Evolutionary conservation across 441 rosid species (phyloP).

Genomic region (Croton setiger): DNA sequence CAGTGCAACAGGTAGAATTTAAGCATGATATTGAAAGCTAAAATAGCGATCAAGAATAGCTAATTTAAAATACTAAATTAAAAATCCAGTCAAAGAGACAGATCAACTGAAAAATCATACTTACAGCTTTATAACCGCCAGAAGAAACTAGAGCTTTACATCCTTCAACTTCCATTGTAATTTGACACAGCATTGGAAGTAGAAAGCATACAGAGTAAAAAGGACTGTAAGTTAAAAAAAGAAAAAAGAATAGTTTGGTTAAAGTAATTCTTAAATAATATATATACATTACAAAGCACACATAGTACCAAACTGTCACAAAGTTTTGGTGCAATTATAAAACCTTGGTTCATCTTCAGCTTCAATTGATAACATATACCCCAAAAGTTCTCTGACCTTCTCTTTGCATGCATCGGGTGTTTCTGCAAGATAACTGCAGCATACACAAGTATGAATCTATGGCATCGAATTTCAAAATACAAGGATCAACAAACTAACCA

Average conservation of each 20-base stretch:
- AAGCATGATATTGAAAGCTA: not conserved
- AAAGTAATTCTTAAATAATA: conserved; percentile 22
- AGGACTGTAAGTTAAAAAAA: conserved; percentile 43
- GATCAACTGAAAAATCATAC: conserved; percentile 12
- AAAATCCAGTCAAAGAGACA: not conserved
- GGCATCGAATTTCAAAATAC: not conserved
- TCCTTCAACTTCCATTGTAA: conserved; percentile 69
- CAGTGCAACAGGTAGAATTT: not conserved
- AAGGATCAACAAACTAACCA: not conserved
- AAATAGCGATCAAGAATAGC: not conserved
- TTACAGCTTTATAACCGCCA: conserved; percentile 62
- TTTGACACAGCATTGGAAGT: conserved; percentile 89
- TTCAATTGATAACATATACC: conserved; percentile 74
- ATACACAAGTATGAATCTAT: conserved; percentile 16
- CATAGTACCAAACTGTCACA: not conserved
- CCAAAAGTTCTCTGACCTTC: conserved; percentile 64
- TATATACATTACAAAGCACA: conserved; percentile 6
- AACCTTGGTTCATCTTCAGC: conserved; percentile 90
- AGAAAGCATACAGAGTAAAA: conserved; percentile 73
- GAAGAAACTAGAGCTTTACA: conserved; percentile 58
- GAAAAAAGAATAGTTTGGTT: conserved; percentile 13
- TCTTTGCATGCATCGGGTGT: conserved; percentile 73
- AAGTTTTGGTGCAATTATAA: conserved; percentile 15
- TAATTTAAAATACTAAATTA: not conserved
- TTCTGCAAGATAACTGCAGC: conserved; percentile 84